Base-by-base conservation (phyloP, 2,329 filamentous ascomycete species). In the Phaeophleospora eucalypticola region DNA sequence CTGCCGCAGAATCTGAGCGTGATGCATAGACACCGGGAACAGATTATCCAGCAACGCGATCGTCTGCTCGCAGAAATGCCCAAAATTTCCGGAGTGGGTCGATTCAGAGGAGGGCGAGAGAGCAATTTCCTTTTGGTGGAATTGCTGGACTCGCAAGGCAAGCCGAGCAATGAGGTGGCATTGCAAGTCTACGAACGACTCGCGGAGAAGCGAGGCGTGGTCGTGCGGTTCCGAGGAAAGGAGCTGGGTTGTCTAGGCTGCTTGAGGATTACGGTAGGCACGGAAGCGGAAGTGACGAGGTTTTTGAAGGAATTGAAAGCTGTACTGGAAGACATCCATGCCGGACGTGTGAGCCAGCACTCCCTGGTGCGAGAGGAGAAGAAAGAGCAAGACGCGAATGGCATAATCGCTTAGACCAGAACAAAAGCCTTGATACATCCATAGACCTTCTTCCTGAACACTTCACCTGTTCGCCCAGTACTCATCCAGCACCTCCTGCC, bases 91-190 rank as follows among this genome's bases (percentile, higher is more conserved):
- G 91, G 93, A 1, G 77, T 97, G 1, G 93, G 93, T 1, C 76
- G 82, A 36, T 83, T 95, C 59, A 76, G 85, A 16, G 93, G 93
- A 41, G 93, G 93, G 2, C 75, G 73, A 1, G 84, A 83, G 46
- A 86, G 87, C 53, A 98, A 98, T 67, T 98, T 97, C 65, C 59
- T 98, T 60, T 78, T 98, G 7, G 90, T 88, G 47, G 88, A 97
- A 74, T 87, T 98, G 63, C 73, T 95, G 24, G 80, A 94, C 63
- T 70, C 78, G 1, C 71, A 71, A 3, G 88, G 87, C 0, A 74
- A 82, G 63, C 86, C 93, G 1, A 86, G 89, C 63, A 98, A 96
- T 58, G 73, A 75, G 40, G 79, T 80, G 1, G 93, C 93, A 14
- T 67, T 90, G 60, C 81, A 80, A 9, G 85, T 91, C 6, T 98